Conservation (phyloP, 352 stramenopile genomes). For the Pythium brassicae region DNA sequence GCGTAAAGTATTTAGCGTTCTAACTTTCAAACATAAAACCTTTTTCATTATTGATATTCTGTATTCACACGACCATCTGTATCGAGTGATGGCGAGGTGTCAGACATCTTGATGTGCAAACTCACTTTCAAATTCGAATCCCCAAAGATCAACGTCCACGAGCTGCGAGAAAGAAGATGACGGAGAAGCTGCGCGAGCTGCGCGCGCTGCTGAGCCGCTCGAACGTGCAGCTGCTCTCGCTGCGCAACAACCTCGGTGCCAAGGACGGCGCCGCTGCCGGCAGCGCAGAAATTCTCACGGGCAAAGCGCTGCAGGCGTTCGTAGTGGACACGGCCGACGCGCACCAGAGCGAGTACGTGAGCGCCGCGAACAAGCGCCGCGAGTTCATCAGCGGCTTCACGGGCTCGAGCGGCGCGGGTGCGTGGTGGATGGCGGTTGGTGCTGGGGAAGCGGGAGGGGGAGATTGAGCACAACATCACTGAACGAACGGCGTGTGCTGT, state of each 20-base stretch:
- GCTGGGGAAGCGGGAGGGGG: not conserved
- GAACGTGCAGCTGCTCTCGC: slow-evolving; percentile 58
- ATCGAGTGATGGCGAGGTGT: no score
- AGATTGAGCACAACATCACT: not conserved
- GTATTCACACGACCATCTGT: no score
- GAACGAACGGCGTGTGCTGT: not conserved
- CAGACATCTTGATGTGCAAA: no score
- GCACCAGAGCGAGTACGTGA: slow-evolving; percentile 98
- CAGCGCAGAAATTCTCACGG: slow-evolving; percentile 23
- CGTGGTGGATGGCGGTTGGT: not conserved
- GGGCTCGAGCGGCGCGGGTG: slow-evolving; percentile 94
- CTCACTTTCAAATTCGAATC: no score
- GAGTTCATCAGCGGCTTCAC: slow-evolving; percentile 96
- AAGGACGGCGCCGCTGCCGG: slow-evolving; percentile 24
- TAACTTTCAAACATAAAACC: no score
- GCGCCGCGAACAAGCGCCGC: slow-evolving; percentile 92
- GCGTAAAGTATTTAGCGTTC: no score
- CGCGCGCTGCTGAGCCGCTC: slow-evolving; percentile 56
- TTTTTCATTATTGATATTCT: no score
- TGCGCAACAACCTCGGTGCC: slow-evolving; percentile 45
- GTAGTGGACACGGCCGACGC: slow-evolving; percentile 96
- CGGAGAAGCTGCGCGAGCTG: slow-evolving; percentile 62
- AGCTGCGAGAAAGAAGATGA: slow-evolving; percentile 17
- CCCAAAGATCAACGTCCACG: not conserved
- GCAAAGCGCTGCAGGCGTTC: slow-evolving; percentile 81